Percentiles rank a stretch among this genome's conserved stretches.
These are phyloP conservation scores for Aspergillus aculeatinus DNA, from an alignment of 2,329 filamentous ascomycete genomes.

Conservation along the genomic window DNA sequence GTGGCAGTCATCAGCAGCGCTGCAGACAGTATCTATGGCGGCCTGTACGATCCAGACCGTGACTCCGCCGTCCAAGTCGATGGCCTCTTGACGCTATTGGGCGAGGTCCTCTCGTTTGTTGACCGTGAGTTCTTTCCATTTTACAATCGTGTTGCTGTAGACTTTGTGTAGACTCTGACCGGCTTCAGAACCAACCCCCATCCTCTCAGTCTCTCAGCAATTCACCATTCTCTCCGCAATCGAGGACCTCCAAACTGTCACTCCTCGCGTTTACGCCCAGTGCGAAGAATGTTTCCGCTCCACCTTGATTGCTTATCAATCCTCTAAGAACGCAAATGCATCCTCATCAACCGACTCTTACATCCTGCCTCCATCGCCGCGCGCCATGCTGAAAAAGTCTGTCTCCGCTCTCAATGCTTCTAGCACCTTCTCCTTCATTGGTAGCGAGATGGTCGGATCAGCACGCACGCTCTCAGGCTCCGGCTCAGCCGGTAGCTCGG, in stretches of 20 bases:
- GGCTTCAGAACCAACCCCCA: conserved; percentile 49
- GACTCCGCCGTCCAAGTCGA: conserved; percentile 87
- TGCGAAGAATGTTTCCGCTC: conserved; percentile 77
- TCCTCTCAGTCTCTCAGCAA: conserved; percentile 71
- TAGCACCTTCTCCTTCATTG: conserved; percentile 68
- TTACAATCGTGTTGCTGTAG: too few relatives aligned
- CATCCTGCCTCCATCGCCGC: conserved; percentile 53
- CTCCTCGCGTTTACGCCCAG: conserved; percentile 67
- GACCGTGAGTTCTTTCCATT: conserved; percentile 47
- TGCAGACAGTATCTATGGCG: conserved; percentile 86
- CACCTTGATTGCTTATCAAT: conserved; percentile 69
- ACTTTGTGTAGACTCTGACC: background rate
- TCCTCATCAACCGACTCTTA: conserved; percentile 19
- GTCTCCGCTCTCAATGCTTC: conserved; percentile 55
- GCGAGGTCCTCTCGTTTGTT: conserved; percentile 77
- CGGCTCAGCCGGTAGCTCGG: conserved; percentile 56
- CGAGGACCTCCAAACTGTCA: conserved; percentile 76
- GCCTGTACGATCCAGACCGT: conserved; percentile 76
- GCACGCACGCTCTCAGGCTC: conserved; percentile 35
- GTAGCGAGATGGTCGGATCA: conserved; percentile 66
- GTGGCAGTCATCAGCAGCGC: conserved; percentile 82
- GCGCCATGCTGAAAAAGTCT: conserved; percentile 66
- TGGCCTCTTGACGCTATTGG: conserved; percentile 77
- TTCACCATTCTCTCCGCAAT: conserved; percentile 73
- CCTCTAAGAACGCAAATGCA: conserved; percentile 44